These are phyloP conservation scores for Picea glauca DNA, from an alignment of 75 land plant species.

Conservation along the genomic window DNA sequence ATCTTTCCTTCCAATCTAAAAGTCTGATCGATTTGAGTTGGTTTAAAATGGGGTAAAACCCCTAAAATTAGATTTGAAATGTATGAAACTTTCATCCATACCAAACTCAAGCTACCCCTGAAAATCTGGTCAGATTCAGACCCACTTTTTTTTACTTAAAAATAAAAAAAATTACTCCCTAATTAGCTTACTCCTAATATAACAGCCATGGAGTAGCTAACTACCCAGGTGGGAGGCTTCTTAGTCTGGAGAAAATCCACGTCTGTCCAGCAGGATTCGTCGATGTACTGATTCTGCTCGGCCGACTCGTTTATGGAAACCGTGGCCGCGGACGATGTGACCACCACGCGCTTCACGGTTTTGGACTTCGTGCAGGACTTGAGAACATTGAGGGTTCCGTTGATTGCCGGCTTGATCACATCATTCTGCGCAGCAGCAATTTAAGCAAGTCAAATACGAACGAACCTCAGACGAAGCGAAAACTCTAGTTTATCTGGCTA, in stretches of 20 bases:
- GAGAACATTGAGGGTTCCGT: slow-evolving; percentile 32
- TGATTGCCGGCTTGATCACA: slow-evolving; percentile 23
- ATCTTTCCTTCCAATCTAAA: too few relatives aligned
- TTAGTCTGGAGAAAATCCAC: slow-evolving; percentile 38
- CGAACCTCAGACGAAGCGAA: background rate
- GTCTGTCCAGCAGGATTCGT: slow-evolving; percentile 66
- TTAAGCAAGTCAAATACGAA: background rate
- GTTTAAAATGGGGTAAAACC: too few relatives aligned
- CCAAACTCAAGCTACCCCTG: too few relatives aligned
- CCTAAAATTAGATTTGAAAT: too few relatives aligned
- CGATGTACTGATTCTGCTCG: slow-evolving; percentile 35
- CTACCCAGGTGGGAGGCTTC: slow-evolving; percentile 58
- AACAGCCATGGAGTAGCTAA: background rate
- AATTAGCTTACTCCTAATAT: too few relatives aligned
- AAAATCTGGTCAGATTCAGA: too few relatives aligned
- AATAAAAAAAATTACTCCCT: too few relatives aligned
- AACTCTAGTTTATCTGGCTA: background rate
- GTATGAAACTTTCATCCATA: too few relatives aligned
- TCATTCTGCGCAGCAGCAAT: slow-evolving; percentile 6
- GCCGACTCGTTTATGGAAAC: slow-evolving; percentile 19
- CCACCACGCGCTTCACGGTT: slow-evolving; percentile 25
- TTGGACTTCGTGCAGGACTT: slow-evolving; percentile 35
- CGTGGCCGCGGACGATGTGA: slow-evolving; percentile 44
- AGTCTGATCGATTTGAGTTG: too few relatives aligned
- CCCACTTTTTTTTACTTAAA: too few relatives aligned